Base-by-base conservation (phyloP, 768 basidiomycete species). In the Cytidiella melzeri region DNA sequence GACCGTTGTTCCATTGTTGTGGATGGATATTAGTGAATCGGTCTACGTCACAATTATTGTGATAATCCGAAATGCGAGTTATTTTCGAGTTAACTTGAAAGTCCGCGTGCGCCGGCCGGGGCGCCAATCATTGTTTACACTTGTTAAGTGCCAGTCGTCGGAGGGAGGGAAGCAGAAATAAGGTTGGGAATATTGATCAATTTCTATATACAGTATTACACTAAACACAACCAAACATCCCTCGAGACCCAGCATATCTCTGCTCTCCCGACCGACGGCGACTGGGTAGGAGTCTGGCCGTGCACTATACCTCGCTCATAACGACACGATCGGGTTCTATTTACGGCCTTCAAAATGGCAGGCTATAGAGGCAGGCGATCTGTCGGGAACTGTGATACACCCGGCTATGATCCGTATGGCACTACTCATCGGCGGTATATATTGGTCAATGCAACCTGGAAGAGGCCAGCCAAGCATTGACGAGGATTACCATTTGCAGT, bases 351-450 rank as follows among this genome's bases (percentile, higher is more conserved):
- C 50, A 13, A 63, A 61, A 43, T 48, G 56, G 43, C 50, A 57
- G 9, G 62, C 62, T 9, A 55, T 63, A 41, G 23, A 58, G 26
- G 41, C 40, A 20, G 62, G 60, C 2, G 62, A 63, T 43, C 27
- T 54, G 24, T 56, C 58, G 1, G 59, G 60, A 11, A 27, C 41
- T 5, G 48, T 50, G n/a, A 54, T 61, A 4, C 60, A 61, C 43
- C 60, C 60, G 3, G 51, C 56, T 3, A 48, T 61, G 45, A 48
- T 61, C 13, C 56, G 58, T 47, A 18, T 57, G 18, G 57, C 62
- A 12, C 60, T 60, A 28, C 47, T 59, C 15, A 48, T 58, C 24
- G 62, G 62, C 3, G 57, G 57, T 45, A 44, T 53, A 5, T 40
- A 61, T 10, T 63, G 59, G 59, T 56, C 55, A 41, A 39, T 54